These are phyloP conservation scores for Auxenochlorella protothecoides DNA, from an alignment of 139 green algal genomes.

Conservation along the genomic window DNA sequence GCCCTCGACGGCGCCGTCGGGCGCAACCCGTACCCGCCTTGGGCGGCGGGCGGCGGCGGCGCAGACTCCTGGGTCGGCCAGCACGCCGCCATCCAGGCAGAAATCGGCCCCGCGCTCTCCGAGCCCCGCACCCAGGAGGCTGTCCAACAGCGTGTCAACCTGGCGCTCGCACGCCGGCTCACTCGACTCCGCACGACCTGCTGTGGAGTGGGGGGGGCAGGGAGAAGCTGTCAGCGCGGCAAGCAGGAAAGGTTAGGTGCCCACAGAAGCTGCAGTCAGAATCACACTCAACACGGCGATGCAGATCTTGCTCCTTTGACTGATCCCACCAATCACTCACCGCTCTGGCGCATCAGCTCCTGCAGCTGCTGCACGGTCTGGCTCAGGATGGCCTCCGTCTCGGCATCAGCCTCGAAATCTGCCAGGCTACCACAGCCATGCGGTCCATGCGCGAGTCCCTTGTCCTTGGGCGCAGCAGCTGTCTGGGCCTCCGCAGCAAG, in stretches of 20 bases:
- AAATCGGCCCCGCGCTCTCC: not conserved
- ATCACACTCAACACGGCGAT: no score
- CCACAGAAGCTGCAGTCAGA: no score
- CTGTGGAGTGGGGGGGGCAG: no score
- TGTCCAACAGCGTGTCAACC: constrained; percentile 2
- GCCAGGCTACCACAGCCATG: no score
- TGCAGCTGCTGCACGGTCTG: constrained; percentile 20
- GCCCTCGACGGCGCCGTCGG: not conserved
- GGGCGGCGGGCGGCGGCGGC: not conserved
- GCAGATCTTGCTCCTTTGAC: not conserved
- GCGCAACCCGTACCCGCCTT: not conserved
- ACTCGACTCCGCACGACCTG: no score
- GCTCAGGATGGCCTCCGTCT: constrained; percentile 2
- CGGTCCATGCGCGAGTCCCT: no score
- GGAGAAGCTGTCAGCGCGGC: no score
- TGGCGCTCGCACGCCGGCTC: constrained; percentile 6
- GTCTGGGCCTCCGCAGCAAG: no score
- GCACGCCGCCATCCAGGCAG: not conserved
- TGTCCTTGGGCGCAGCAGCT: no score
- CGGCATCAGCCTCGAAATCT: not conserved
- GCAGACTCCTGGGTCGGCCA: not conserved
- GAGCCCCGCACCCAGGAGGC: constrained; percentile 8
- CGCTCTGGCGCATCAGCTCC: constrained; percentile 8
- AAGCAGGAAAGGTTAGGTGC: no score
- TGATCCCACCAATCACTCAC: not conserved